A percentile compares a stretch with the other conserved stretches of the same genome.
These are phyloP conservation scores for Sambucus nigra DNA, from an alignment of 129 eudicot genomes.

Conservation along the genomic window DNA sequence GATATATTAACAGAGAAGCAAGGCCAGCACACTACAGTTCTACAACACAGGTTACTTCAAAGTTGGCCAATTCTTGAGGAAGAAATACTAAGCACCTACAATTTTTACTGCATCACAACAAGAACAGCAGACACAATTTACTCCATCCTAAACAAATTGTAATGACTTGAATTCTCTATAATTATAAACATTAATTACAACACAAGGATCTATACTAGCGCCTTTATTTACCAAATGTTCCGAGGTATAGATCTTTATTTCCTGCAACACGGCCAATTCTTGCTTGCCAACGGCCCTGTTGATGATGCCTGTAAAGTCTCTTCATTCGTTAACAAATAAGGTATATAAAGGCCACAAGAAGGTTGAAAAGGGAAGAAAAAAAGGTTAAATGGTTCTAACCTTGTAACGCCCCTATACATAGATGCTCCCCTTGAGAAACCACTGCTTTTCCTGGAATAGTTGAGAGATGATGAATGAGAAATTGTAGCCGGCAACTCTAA, in stretches of 20 bases:
- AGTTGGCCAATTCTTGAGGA: no score
- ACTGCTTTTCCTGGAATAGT: constrained; percentile 22
- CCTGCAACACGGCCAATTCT: constrained; percentile 37
- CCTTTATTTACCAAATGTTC: constrained; percentile 24
- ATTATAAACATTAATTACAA: no score
- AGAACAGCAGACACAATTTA: no score
- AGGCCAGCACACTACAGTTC: no score
- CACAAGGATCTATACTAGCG: no score
- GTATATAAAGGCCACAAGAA: background rate
- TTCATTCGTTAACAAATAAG: background rate
- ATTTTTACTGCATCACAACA: no score
- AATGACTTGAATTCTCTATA: no score
- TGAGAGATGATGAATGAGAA: background rate
- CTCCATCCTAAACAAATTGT: no score
- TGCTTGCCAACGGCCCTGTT: constrained; percentile 39
- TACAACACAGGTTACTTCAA: no score
- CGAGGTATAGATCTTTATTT: constrained; percentile 27
- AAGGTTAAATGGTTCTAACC: background rate
- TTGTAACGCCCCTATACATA: constrained; percentile 22
- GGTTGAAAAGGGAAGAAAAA: background rate
- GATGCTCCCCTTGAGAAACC: constrained; percentile 28
- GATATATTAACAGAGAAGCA: no score
- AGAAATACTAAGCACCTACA: no score
- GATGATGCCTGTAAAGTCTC: constrained; percentile 22
- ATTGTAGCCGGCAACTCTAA: background rate